Evolutionary conservation across 805 yeast genomes (phyloP).

Genomic region (Priceomyces carsonii): DNA sequence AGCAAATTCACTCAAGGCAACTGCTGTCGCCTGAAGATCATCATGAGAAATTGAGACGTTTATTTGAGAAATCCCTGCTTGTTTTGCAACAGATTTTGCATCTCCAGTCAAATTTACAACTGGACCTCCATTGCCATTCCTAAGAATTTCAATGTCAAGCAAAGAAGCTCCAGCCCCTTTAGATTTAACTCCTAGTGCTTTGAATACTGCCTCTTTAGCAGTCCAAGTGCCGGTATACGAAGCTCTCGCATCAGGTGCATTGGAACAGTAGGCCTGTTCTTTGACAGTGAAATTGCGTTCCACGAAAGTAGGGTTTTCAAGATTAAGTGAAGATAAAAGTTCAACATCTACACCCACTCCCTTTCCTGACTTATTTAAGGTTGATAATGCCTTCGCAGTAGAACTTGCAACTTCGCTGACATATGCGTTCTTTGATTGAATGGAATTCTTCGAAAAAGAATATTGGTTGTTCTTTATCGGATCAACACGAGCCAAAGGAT

Average conservation of each 20-base stretch:
- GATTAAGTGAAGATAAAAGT: conserved; percentile 74
- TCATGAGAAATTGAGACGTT: conserved; percentile 94
- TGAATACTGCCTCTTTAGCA: conserved; percentile 98
- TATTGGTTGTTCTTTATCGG: conserved; percentile 39
- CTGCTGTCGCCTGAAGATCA: conserved; percentile 96
- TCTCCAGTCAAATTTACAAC: conserved; percentile 71
- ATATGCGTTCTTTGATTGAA: conserved; percentile 49
- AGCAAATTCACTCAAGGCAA: conserved; percentile 69
- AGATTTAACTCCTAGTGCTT: conserved; percentile 84
- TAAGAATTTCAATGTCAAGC: conserved; percentile 83
- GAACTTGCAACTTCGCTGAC: conserved; percentile 50
- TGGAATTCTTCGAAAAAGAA: conserved; percentile 47
- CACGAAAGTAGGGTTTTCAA: conserved; percentile 86
- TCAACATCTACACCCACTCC: conserved; percentile 98
- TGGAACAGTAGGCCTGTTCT: conserved; percentile 77
- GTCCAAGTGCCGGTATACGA: conserved; percentile 99
- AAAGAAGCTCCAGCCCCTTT: conserved; percentile 95
- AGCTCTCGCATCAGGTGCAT: conserved; percentile 77
- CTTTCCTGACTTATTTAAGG: conserved; percentile 57
- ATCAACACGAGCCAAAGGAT: conserved; percentile 85
- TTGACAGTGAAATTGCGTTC: conserved; percentile 85
- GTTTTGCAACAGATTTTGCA: conserved; percentile 72
- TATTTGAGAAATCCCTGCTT: conserved; percentile 67
- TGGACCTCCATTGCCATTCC: conserved; percentile 79
- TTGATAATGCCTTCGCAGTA: conserved; percentile 63